phyloP scores from a whole-genome alignment of 2,329 filamentous ascomycete genomes.

The Acephala macrosclerotiorum region DNA sequence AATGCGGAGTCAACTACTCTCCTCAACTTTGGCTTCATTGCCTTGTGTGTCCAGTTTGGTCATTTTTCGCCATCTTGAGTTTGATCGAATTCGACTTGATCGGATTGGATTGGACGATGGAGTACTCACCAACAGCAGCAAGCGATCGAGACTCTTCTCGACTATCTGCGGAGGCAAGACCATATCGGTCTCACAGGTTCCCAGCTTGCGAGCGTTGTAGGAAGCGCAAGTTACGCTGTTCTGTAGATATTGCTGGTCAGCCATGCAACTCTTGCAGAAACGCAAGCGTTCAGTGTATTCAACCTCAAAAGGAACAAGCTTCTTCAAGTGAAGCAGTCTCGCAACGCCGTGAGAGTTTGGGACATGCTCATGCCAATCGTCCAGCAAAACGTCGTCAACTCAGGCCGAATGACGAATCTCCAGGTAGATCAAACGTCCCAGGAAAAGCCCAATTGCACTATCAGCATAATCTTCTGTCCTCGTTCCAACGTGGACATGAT shows the following conservation, averaged over 20 bases:
- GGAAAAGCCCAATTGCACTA: neutral
- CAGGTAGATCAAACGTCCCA: neutral
- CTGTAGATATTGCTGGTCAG: constrained; percentile 59
- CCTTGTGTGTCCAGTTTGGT: neutral
- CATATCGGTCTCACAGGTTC: constrained; percentile 67
- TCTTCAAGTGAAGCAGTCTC: neutral
- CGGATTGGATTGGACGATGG: neutral
- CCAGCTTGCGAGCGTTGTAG: constrained; percentile 67
- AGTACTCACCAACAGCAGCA: neutral
- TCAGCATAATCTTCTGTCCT: neutral
- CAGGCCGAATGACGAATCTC: neutral
- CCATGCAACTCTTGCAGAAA: constrained; percentile 62
- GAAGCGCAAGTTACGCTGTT: constrained; percentile 67
- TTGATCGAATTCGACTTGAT: neutral
- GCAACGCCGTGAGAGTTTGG: neutral
- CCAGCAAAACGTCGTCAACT: neutral
- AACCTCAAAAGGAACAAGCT: constrained; percentile 12
- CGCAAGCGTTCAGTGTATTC: constrained; percentile 2
- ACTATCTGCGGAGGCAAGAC: constrained; percentile 45
- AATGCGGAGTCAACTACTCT: neutral
- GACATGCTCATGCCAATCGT: neutral
- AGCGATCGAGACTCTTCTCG: neutral
- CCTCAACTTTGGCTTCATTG: neutral
- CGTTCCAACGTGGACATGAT: neutral
- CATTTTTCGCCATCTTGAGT: neutral